A percentile compares a stretch with the other conserved stretches of the same genome.
phyloP scores from a whole-genome alignment of 2,329 filamentous ascomycete species.

The Penicillium sp. region DNA sequence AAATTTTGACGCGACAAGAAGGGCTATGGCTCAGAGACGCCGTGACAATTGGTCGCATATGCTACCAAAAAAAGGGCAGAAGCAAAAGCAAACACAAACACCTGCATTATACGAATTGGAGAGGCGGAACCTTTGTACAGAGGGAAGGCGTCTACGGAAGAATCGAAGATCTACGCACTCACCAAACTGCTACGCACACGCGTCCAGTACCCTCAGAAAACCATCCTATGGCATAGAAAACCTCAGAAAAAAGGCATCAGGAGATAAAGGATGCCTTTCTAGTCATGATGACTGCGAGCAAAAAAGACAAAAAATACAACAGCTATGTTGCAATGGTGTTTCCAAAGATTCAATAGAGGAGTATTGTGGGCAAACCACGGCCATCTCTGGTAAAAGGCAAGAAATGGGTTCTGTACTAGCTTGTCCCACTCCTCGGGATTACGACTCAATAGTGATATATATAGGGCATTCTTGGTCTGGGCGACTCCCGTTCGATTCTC shows the following conservation, averaged over 20 bases:
- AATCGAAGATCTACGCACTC: not conserved
- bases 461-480: not conserved
- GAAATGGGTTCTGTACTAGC: conserved; percentile 70
- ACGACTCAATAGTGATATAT: conserved; percentile 2
- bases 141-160: not conserved
- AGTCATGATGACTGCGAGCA: conserved; percentile 26
- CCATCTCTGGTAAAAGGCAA: conserved; percentile 80
- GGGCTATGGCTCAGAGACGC: no score
- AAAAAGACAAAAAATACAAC: conserved; percentile 41
- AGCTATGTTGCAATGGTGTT: conserved; percentile 43
- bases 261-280: not conserved
- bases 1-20: no score
- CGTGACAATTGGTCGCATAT: no score
- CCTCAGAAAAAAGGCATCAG: not conserved
- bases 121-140: not conserved
- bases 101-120: no score
- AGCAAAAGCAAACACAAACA: no score
- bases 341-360: conserved; percentile 62
- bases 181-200: not conserved
- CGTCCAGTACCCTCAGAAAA: not conserved
- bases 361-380: conserved; percentile 63
- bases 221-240: not conserved
- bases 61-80: no score
- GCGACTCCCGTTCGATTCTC: conserved; percentile 30
- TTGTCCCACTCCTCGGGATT: conserved; percentile 64